A percentile compares a stretch with the other conserved stretches of the same genome.
phyloP scores from a whole-genome alignment of 2,329 filamentous ascomycete genomes.

The Pleochaeta shiraiana region DNA sequence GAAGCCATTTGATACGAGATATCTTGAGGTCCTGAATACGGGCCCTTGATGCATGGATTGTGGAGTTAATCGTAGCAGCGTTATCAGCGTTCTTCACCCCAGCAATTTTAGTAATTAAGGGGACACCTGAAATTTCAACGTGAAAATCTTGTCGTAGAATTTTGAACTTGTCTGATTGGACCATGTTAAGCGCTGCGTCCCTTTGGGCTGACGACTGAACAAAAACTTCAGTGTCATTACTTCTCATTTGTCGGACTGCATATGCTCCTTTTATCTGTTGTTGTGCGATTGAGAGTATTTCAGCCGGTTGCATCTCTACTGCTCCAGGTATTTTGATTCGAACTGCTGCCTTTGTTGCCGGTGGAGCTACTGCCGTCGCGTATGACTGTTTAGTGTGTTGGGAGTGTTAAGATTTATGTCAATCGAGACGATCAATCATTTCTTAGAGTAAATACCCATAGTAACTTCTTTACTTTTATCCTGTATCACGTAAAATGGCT shows the following conservation, averaged over 20 bases:
- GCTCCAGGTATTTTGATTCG: not conserved
- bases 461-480: too few relatives aligned
- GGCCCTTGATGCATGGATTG: not conserved
- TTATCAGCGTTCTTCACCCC: not conserved
- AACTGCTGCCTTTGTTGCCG: not conserved
- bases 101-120: not conserved
- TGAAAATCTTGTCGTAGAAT: not conserved
- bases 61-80: not conserved
- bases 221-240: conserved; percentile 3
- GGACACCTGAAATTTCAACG: not conserved
- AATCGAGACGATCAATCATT: too few relatives aligned
- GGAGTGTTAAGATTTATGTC: too few relatives aligned
- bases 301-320: not conserved
- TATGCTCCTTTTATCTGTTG: not conserved
- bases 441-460: too few relatives aligned
- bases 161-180: not conserved
- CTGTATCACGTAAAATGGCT: too few relatives aligned
- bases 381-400: too few relatives aligned
- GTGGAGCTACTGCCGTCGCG: not conserved
- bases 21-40: not conserved
- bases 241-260: not conserved
- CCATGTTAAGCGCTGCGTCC: not conserved
- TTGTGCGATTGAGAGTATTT: not conserved
- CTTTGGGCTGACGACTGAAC: not conserved
- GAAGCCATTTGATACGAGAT: not conserved